Evolutionary conservation across 1,139 yeast species (phyloP).

Genomic region (Pneumocystis oryctolagi): DNA sequence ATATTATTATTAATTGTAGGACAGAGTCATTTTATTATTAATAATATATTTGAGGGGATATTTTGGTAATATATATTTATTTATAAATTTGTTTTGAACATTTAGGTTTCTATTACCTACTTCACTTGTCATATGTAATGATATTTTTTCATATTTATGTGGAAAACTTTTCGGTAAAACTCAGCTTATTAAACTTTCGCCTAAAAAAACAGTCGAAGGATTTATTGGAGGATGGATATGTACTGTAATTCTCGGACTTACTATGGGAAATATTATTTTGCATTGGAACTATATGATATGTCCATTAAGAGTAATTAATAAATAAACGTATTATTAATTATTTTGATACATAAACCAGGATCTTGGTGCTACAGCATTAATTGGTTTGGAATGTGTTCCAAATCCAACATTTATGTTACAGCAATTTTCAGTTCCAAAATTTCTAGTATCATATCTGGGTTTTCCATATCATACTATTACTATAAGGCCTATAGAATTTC

Average conservation of each 20-base stretch:
- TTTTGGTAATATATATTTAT: constrained; percentile 51
- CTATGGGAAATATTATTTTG: constrained; percentile 49
- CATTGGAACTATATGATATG: constrained; percentile 68
- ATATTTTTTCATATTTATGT: constrained; percentile 89
- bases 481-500: constrained; percentile 78
- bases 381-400: constrained; percentile 59
- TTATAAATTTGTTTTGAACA: not conserved
- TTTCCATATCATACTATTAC: constrained; percentile 34
- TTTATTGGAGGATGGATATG: constrained; percentile 96
- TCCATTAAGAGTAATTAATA: constrained; percentile 40
- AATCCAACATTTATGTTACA: constrained; percentile 80
- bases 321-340: not conserved
- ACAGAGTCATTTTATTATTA: constrained; percentile 87
- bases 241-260: constrained; percentile 60
- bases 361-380: constrained; percentile 41
- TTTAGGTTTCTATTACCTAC: constrained; percentile 49
- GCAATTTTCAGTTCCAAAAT: constrained; percentile 50
- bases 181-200: constrained; percentile 82
- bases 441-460: constrained; percentile 34
- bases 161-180: constrained; percentile 94
- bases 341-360: constrained; percentile 24
- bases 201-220: constrained; percentile 95
- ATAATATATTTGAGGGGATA: constrained; percentile 75
- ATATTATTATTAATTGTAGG: constrained; percentile 76
- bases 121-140: constrained; percentile 82